A percentile compares a stretch with the other conserved stretches of the same genome.
These are phyloP conservation scores for Vicia sativa DNA, from an alignment of 306 rosid species.

Conservation along the genomic window DNA sequence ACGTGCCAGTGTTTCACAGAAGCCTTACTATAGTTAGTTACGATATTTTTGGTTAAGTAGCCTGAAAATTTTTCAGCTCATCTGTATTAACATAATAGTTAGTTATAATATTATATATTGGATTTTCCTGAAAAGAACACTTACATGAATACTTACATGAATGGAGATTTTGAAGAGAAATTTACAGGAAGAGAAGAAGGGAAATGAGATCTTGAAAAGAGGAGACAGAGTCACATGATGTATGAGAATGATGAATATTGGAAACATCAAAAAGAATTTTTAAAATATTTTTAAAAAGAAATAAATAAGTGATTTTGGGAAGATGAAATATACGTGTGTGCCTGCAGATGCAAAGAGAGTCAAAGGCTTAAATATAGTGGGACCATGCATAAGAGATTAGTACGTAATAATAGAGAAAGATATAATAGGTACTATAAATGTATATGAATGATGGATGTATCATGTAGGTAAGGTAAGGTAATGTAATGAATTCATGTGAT, in stretches of 20 bases:
- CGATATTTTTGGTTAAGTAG: not conserved
- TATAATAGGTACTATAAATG: not conserved
- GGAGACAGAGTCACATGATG: constrained; percentile 49
- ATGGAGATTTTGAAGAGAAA: constrained; percentile 18
- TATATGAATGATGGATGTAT: not conserved
- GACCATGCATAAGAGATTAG: constrained; percentile 1
- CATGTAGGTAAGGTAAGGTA: not conserved
- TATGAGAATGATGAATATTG: constrained; percentile 16
- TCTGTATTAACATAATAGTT: no score
- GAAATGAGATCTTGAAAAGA: constrained; percentile 42
- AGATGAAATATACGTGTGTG: not conserved
- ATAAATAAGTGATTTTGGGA: not conserved
- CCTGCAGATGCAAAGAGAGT: not conserved
- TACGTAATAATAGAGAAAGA: not conserved
- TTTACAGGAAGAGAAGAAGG: constrained; percentile 28
- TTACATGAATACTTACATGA: not conserved
- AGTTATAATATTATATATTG: not conserved
- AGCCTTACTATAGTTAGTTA: not conserved
- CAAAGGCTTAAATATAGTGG: not conserved
- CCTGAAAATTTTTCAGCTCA: no score
- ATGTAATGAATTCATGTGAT: not conserved
- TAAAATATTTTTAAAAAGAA: not conserved
- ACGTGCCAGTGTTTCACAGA: not conserved
- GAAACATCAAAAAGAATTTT: not conserved
- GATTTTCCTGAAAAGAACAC: not conserved